Percentiles rank a stretch among this genome's conserved stretches.
Evolutionary conservation across 768 basidiomycete species (phyloP).

Genomic region (Lactarius hengduanensis): DNA sequence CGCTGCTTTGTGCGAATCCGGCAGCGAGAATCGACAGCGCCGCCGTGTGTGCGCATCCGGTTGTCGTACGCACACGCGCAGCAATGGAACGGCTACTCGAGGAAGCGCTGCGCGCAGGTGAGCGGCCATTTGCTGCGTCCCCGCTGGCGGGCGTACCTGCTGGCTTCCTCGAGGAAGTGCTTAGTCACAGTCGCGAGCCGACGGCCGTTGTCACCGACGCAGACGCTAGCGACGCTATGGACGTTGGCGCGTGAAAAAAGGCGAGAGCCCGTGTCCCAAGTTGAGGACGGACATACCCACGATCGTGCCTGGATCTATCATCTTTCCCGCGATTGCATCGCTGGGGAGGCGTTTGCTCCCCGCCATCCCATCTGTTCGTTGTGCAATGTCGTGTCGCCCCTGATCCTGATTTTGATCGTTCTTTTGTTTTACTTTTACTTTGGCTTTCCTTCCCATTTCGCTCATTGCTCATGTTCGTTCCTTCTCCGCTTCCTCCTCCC

Average conservation of each 20-base stretch:
- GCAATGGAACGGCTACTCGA: slow-evolving; percentile 57
- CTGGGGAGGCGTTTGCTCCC: neutral
- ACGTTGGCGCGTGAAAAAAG: slow-evolving; percentile 28
- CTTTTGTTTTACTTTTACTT: neutral
- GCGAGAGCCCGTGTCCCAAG: neutral
- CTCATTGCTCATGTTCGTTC: slow-evolving; percentile 1
- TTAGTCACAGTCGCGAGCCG: slow-evolving; percentile 31
- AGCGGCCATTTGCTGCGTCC: slow-evolving; percentile 54
- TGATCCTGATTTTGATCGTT: neutral
- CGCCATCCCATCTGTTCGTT: neutral
- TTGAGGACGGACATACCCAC: neutral
- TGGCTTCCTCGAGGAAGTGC: slow-evolving; percentile 66
- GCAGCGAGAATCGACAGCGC: slow-evolving; percentile 53
- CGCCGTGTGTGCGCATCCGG: slow-evolving; percentile 57
- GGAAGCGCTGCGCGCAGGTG: slow-evolving; percentile 36
- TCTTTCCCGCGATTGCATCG: neutral
- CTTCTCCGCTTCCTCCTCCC: neutral
- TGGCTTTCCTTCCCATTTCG: neutral
- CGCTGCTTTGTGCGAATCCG: slow-evolving; percentile 79
- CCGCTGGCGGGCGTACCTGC: slow-evolving; percentile 59
- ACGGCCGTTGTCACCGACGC: neutral
- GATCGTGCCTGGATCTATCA: slow-evolving; percentile 18
- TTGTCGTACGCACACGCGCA: slow-evolving; percentile 60
- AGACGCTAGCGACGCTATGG: slow-evolving; percentile 32
- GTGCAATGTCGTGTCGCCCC: neutral